Percentiles rank a stretch among this genome's conserved stretches.
phyloP scores from a whole-genome alignment of 2,329 filamentous ascomycete genomes.

The Sarocladiaceae sp. region DNA sequence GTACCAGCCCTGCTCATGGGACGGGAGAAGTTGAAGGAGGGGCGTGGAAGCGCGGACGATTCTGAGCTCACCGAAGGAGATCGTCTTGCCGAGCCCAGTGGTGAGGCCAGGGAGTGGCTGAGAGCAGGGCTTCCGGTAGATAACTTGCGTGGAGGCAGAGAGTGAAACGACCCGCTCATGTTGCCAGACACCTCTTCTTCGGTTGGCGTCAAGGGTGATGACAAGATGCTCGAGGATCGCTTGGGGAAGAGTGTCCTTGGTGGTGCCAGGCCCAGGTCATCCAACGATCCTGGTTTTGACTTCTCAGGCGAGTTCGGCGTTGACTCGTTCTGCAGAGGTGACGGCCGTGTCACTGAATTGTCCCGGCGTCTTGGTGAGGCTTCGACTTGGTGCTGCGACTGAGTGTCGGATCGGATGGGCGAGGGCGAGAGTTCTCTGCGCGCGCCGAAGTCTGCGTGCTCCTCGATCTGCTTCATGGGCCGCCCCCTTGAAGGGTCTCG shows the following conservation, averaged over 20 bases:
- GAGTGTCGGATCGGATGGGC: constrained; percentile 39
- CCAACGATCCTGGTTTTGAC: constrained; percentile 40
- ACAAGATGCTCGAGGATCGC: constrained; percentile 56
- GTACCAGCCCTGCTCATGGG: constrained; percentile 74
- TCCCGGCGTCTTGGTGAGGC: constrained; percentile 28
- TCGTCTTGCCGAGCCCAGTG: constrained; percentile 61
- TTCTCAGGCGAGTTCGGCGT: constrained; percentile 41
- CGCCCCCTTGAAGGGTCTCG: constrained; percentile 37
- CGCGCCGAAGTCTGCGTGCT: constrained; percentile 45
- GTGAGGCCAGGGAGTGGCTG: constrained; percentile 45
- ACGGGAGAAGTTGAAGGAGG: constrained; percentile 90
- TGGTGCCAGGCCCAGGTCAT: constrained; percentile 47
- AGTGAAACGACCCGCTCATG: constrained; percentile 51
- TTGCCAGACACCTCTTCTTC: constrained; percentile 64
- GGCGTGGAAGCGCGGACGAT: constrained; percentile 65
- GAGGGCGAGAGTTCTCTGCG: constrained; percentile 56
- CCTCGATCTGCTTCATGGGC: constrained; percentile 32
- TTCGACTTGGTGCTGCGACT: constrained; percentile 23
- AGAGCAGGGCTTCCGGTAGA: constrained; percentile 63
- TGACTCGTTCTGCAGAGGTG: constrained; percentile 26
- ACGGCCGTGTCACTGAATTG: constrained; percentile 28
- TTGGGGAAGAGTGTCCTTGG: constrained; percentile 45
- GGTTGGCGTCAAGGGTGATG: constrained; percentile 59
- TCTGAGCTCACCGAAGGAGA: constrained; percentile 87
- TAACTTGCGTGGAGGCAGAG: constrained; percentile 69